Evolutionary conservation across 352 stramenopile species (phyloP).

Genomic region (Phytophthora pluvialis): DNA sequence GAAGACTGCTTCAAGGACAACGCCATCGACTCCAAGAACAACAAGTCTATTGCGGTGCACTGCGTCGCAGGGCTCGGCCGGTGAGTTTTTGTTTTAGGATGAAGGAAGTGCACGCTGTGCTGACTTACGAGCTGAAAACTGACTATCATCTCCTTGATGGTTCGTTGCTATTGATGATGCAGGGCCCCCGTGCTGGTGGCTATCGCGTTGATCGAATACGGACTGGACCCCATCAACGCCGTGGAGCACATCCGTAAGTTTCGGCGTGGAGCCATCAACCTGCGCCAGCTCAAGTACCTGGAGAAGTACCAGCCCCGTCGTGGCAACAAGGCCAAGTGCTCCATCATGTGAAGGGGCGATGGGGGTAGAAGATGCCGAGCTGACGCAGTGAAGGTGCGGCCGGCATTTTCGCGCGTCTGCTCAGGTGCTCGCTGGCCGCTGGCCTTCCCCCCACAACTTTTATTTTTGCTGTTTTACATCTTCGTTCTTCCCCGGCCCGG

Average conservation of each 20-base stretch:
- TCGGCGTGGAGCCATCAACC: conserved; percentile 97
- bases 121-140: conserved; percentile 1
- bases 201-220: conserved; percentile 98
- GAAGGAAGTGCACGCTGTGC: background rate
- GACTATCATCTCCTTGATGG: conserved; percentile 5
- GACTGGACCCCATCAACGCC: conserved; percentile 95
- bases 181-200: conserved; percentile 97
- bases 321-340: conserved; percentile 80
- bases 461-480: conserved; percentile 43
- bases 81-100: conserved; percentile 40
- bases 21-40: conserved; percentile 59
- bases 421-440: conserved; percentile 12
- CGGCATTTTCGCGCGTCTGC: conserved; percentile 6
- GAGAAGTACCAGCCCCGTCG: conserved; percentile 93
- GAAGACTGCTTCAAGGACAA: conserved; percentile 94
- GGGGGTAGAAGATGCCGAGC: conserved; percentile 8
- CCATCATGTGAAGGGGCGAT: conserved; percentile 77
- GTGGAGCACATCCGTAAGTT: conserved; percentile 97
- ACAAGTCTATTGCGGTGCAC: conserved; percentile 96
- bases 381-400: background rate
- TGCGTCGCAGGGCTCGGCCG: conserved; percentile 97
- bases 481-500: conserved; percentile 17
- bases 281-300: conserved; percentile 97
- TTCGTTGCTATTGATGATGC: conserved; percentile 1
- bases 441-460: conserved; percentile 28